Evolutionary conservation across 345 rosid genomes (phyloP), one percentile per base, ranked within the genome.

Genomic region (Populus euphratica): DNA sequence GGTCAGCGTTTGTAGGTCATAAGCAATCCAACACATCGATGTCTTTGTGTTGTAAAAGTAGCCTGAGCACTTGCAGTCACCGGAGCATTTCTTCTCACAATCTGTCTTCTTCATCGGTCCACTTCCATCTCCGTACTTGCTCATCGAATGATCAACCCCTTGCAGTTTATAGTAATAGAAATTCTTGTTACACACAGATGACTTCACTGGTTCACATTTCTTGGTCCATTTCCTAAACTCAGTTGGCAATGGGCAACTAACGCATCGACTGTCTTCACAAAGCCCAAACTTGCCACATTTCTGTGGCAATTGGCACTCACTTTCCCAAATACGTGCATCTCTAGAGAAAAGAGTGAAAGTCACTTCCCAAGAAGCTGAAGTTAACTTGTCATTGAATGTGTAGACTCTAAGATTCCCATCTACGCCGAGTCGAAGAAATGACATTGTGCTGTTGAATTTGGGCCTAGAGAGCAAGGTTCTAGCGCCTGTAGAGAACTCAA

Each of bases 51-150:
- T 82, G 77, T 87, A 90, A 67, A 90, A 91, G 20, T 88, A 88
- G 2, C 95, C 92, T 82, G 85, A 76, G 76, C 92, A 89, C 77
- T 84, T 91, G 66, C 95, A 91, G 78, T 88, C 90, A 3, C 61
- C 69, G 3, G 80, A 85, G 49, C 91, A 93, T 78, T 88, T 88
- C 2, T 65, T 85, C 8, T 86, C 85, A 65, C 96, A 91, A 0
- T 72, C 88, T 20, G 76, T 79, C 84, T 83, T 83, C 70, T 80
- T 86, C 21, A 81, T 35, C 1, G 85, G 78, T 17, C 86, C 89
- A 25, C 70, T 61, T 18, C 91, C 91, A 38, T 21, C 70, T 33
- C 80, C 86, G 68, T 86, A 87, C 82, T 83, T 86, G 70, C 83
- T 68, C 74, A 72, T 74, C 80, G 77, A 89, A 80, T 91, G 91